These are phyloP conservation scores for Chaetomiaceae sp. DNA, from an alignment of 2,329 filamentous ascomycete species.

Conservation along the genomic window DNA sequence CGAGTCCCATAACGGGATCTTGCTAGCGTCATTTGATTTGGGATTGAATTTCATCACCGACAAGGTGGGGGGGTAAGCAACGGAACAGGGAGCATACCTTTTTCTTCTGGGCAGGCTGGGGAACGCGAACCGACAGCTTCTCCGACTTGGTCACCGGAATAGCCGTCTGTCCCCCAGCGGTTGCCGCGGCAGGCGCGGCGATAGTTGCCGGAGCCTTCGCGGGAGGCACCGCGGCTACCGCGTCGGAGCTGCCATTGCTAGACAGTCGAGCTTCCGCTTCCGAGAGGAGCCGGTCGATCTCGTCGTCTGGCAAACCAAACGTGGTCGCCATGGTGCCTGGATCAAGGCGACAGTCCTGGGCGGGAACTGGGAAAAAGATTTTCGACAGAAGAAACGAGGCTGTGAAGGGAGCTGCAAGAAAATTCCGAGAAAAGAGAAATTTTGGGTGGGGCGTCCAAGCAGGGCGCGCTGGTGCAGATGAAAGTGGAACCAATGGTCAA, in stretches of 20 bases:
- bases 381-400: neutral
- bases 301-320: slow-evolving; percentile 31
- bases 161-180: slow-evolving; percentile 20
- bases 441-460: slow-evolving; percentile 7
- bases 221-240: slow-evolving; percentile 13
- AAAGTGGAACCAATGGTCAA: neutral
- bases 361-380: neutral
- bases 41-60: slow-evolving; percentile 74
- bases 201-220: slow-evolving; percentile 16
- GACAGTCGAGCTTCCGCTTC: slow-evolving; percentile 37
- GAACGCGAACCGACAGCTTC: slow-evolving; percentile 30
- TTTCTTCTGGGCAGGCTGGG: slow-evolving; percentile 26
- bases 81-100: slow-evolving; percentile 29
- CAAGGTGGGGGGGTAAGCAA: slow-evolving; percentile 10
- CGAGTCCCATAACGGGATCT: slow-evolving; percentile 75
- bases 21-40: slow-evolving; percentile 69
- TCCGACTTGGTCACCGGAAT: slow-evolving; percentile 20
- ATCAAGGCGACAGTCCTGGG: slow-evolving; percentile 3
- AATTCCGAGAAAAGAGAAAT: slow-evolving; percentile 5
- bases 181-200: slow-evolving; percentile 13
- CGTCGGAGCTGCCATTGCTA: slow-evolving; percentile 19
- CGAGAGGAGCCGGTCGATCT: slow-evolving; percentile 36
- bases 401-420: slow-evolving; percentile 3
- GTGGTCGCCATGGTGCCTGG: slow-evolving; percentile 25
- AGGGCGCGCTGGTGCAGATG: neutral